Evolutionary conservation across 2,329 filamentous ascomycete species (phyloP).

Genomic region (Curvularia spicifera): DNA sequence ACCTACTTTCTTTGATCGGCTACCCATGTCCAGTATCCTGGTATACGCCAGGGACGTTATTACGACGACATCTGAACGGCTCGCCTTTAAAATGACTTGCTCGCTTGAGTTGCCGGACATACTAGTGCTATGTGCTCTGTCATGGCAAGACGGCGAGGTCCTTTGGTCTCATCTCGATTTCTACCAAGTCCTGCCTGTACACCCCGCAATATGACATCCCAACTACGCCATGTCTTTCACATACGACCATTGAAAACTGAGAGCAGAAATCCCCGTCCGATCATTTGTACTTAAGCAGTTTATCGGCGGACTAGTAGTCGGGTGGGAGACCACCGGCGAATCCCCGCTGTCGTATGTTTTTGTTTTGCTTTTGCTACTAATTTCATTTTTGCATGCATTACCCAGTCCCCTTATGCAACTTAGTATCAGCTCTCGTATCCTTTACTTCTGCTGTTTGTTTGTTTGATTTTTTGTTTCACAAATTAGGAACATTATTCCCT

Average conservation of each 20-base stretch:
- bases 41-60: constrained; percentile 15
- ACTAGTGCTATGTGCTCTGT: not conserved
- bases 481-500: not conserved
- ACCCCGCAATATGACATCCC: not conserved
- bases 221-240: not conserved
- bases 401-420: not conserved
- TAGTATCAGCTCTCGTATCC: not conserved
- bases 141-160: not conserved
- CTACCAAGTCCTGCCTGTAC: not conserved
- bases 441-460: not conserved
- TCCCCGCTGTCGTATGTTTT: constrained; percentile 21
- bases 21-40: constrained; percentile 23
- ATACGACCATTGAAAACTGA: constrained; percentile 13
- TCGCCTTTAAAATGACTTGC: not conserved
- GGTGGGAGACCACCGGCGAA: constrained; percentile 18
- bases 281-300: not conserved
- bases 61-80: constrained; percentile 8
- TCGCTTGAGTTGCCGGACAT: not conserved
- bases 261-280: not conserved
- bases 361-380: constrained; percentile 1
- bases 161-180: not conserved
- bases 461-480: not conserved
- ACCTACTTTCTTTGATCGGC: constrained; percentile 11
- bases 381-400: constrained; percentile 5
- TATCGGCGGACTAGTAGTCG: constrained; percentile 16